Base-by-base conservation (phyloP, 2,329 filamentous ascomycete genomes). In the Zalaria sp. region DNA sequence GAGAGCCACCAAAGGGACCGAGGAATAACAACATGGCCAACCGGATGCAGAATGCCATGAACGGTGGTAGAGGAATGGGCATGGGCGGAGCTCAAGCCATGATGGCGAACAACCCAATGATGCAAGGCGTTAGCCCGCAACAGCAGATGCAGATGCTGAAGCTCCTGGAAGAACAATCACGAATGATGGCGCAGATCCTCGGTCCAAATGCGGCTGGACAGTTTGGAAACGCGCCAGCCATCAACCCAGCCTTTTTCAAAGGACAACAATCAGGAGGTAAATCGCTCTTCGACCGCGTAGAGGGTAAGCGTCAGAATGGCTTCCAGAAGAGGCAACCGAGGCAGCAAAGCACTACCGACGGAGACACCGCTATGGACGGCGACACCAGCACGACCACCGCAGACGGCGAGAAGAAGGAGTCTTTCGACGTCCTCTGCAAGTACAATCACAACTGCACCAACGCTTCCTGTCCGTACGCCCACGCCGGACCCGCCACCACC, bases 391-490 rank as follows among this genome's bases (percentile, higher is more conserved):
- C 64, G 59, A 81, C 87, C 46, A 68, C 79, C 25, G 58, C 59
- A 50, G 68, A 63, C 62, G 73, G 62, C 57, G 77, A 68, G 64
- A 60, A 44, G 4, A 53, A 55, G 45, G 52, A 72, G 56, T 67
- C 70, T 1, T 66, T 70, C 4, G 75, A 83, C 38, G 82, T 71
- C 9, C 68, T 89, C 47, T 98, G 91, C 75, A 85, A 83, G 55
- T 98, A 79, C 69, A 95, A 96, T 64, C 68, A 91, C 41, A 71
- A 75, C 48, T 98, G 91, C 67, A 84, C 82, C 34, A 93, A 93
- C 62, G 78, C 77, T 51, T 84, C 93, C 47, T 98, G 91, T 66
- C 82, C 81, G 50, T 98, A 86, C 59, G 91, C 86, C 11, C 91
- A 98, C 56, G 89, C 95, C 64, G 94, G 88, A 10, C 87, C 91